A percentile compares a stretch with the other conserved stretches of the same genome.
These are phyloP conservation scores for Trichoderma cornu-damae DNA, from an alignment of 2,329 filamentous ascomycete species.

Conservation along the genomic window DNA sequence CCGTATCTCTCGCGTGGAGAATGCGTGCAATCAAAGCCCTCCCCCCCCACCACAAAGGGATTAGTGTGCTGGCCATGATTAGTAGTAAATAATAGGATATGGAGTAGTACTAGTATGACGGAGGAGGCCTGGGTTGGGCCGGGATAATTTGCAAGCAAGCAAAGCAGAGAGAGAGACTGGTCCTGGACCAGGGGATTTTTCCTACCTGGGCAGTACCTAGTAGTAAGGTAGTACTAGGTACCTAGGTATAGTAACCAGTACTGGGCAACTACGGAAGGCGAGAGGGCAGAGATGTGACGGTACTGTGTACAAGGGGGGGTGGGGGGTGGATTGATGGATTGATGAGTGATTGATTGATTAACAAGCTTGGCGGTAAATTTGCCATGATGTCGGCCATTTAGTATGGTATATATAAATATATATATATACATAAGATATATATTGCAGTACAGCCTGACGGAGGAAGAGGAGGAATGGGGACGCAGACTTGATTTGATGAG, in stretches of 20 bases:
- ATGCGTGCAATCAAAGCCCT: conserved; percentile 8
- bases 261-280: background rate
- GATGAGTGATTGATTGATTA: too few species aligned
- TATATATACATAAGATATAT: background rate
- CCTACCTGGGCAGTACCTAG: background rate
- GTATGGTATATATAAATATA: conserved; percentile 1
- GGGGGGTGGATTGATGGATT: too few species aligned
- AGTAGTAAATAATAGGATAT: background rate
- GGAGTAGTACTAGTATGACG: too few species aligned
- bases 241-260: background rate
- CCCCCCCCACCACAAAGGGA: too few species aligned
- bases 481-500: too few species aligned
- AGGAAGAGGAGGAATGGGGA: background rate
- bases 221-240: too few species aligned
- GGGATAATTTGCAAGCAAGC: background rate
- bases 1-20: conserved; percentile 4
- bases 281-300: background rate
- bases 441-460: background rate
- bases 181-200: background rate
- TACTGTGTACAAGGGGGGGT: background rate
- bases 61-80: conserved; percentile 2
- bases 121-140: background rate
- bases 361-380: too few species aligned
- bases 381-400: background rate
- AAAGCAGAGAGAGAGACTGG: background rate